phyloP scores from a whole-genome alignment of 2,329 filamentous ascomycete genomes.

The Scopulariopsis brevicaulis region DNA sequence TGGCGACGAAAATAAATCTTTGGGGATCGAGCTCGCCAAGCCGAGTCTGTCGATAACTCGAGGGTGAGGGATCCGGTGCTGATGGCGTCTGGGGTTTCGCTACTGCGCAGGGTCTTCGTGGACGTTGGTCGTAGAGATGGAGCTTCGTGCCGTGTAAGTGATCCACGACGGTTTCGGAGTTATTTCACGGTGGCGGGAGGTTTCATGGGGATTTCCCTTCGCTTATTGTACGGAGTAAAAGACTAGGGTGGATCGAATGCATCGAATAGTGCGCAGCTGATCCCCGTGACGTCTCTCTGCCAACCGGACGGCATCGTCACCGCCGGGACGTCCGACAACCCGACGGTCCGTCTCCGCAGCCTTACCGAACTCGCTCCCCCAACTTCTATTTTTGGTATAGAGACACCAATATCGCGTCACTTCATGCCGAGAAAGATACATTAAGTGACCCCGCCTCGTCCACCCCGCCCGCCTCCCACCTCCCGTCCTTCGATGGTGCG shows the following conservation, averaged over 20 bases:
- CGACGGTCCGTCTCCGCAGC: neutral
- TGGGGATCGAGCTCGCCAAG: neutral
- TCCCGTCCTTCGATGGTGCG: neutral
- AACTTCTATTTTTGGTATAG: slow-evolving; percentile 1
- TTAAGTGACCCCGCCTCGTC: neutral
- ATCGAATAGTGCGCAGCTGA: too few relatives aligned
- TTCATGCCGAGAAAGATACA: neutral
- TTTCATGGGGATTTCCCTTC: too few relatives aligned
- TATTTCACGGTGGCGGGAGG: too few relatives aligned
- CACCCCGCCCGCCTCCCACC: neutral
- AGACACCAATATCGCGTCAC: neutral
- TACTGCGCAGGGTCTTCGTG: too few relatives aligned
- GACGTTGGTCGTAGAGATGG: too few relatives aligned
- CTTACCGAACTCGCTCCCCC: neutral
- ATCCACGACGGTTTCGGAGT: too few relatives aligned
- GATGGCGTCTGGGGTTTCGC: too few relatives aligned
- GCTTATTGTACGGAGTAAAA: too few relatives aligned
- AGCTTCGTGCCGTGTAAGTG: too few relatives aligned
- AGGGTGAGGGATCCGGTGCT: too few relatives aligned
- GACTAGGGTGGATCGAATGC: neutral
- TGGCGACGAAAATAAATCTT: slow-evolving; percentile 5
- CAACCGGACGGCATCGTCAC: neutral
- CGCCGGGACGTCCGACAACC: neutral
- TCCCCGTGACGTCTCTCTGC: neutral
- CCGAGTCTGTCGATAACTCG: neutral